Conservation (phyloP, 192 early-diverging fungal species). For the Oehlia diaphana region DNA sequence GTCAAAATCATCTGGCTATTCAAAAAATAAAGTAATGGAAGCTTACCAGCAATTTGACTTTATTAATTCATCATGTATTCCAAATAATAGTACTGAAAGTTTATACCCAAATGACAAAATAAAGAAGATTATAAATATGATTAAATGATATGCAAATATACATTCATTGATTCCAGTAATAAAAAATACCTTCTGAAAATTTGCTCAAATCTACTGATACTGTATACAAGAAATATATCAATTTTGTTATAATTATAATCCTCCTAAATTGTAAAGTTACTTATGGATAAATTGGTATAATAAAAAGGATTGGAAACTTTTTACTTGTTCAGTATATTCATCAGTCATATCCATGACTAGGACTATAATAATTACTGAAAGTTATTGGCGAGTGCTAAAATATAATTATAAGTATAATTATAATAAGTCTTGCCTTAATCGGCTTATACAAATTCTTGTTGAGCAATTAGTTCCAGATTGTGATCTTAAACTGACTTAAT, state of each 20-base stretch:
- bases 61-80: slow-evolving; percentile 6
- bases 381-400: slow-evolving; percentile 1
- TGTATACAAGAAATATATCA: background rate
- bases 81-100: background rate
- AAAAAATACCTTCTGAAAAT: slow-evolving; percentile 8
- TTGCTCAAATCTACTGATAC: background rate
- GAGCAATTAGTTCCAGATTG: background rate
- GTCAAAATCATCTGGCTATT: background rate
- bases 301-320: background rate
- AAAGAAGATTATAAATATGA: slow-evolving; percentile 6
- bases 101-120: background rate
- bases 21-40: background rate
- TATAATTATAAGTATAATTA: slow-evolving; percentile 15
- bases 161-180: background rate
- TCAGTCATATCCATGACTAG: too few species aligned
- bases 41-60: slow-evolving; percentile 14
- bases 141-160: slow-evolving; percentile 15
- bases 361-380: background rate
- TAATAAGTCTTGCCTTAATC: background rate
- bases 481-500: background rate
- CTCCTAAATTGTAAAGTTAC: too few species aligned
- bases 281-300: slow-evolving; percentile 6
- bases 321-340: background rate
- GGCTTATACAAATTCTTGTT: background rate
- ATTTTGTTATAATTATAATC: slow-evolving; percentile 6